A percentile compares a stretch with the other conserved stretches of the same genome.
Evolutionary conservation across 192 early-diverging fungal species (phyloP).

Genomic region (Entophlyctis luteolus): DNA sequence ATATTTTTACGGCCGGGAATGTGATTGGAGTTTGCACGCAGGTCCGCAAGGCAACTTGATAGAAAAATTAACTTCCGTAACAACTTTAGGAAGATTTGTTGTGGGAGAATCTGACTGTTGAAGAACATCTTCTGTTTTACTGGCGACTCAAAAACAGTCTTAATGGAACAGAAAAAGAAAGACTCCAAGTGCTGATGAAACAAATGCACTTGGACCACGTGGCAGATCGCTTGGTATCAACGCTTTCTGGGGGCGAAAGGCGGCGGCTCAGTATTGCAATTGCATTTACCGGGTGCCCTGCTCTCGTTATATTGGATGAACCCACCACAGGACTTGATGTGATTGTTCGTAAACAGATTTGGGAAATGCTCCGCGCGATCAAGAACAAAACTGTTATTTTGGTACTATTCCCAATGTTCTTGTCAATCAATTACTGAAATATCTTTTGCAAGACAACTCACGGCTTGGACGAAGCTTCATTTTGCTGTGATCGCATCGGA

Average conservation of each 20-base stretch:
- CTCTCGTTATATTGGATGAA: conserved; percentile 74
- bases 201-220: conserved; percentile 56
- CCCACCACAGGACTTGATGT: conserved; percentile 77
- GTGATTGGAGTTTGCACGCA: conserved; percentile 75
- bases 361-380: conserved; percentile 64
- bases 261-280: conserved; percentile 71
- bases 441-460: conserved; percentile 56
- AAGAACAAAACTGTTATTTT: conserved; percentile 60
- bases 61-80: not conserved
- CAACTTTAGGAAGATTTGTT: conserved; percentile 51
- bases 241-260: conserved; percentile 73
- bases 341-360: conserved; percentile 68
- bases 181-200: conserved; percentile 41
- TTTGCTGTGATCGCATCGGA: conserved; percentile 66
- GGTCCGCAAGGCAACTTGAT: conserved; percentile 10
- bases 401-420: conserved; percentile 4
- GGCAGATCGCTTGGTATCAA: conserved; percentile 52
- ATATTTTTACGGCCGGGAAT: too few species aligned
- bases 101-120: conserved; percentile 68
- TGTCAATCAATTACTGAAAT: not conserved
- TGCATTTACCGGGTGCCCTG: conserved; percentile 64
- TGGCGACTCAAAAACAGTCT: conserved; percentile 65
- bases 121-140: conserved; percentile 71
- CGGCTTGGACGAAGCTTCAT: conserved; percentile 78
- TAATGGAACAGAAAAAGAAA: conserved; percentile 40